These are phyloP conservation scores for Bathelium albidoporum DNA, from an alignment of 495 filamentous ascomycete genomes.

Conservation along the genomic window DNA sequence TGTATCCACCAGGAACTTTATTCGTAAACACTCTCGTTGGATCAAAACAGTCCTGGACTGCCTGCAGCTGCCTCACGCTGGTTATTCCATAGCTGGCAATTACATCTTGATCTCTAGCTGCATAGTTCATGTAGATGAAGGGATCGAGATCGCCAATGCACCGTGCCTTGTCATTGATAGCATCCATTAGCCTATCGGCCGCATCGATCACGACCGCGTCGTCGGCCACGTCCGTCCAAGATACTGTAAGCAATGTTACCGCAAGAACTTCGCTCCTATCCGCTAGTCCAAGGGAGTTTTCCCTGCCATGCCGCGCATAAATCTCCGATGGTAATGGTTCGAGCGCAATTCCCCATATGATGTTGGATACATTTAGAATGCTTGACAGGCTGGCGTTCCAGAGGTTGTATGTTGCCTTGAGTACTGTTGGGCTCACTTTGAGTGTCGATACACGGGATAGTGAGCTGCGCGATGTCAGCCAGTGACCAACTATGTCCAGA, in stretches of 20 bases:
- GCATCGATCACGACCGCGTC: not conserved
- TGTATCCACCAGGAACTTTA: no score
- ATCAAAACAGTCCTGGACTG: no score
- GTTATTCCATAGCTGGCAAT: not conserved
- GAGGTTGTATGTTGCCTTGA: no score
- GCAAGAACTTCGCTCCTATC: not conserved
- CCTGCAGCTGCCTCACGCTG: no score
- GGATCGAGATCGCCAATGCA: not conserved
- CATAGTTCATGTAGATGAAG: not conserved
- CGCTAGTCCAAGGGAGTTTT: not conserved
- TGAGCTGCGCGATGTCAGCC: no score
- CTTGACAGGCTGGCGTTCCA: no score
- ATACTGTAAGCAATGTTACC: not conserved
- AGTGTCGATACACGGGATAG: no score
- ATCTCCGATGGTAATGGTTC: not conserved
- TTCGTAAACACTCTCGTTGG: no score
- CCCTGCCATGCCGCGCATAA: not conserved
- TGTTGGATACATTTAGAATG: not conserved
- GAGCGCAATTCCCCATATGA: not conserved
- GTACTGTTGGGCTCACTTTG: no score
- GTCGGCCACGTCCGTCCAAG: not conserved
- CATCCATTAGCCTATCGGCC: not conserved
- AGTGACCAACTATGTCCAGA: no score
- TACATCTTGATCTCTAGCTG: not conserved
- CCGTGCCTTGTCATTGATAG: not conserved